Evolutionary conservation across 139 green algal species (phyloP).

Genomic region (Closterium sp.): DNA sequence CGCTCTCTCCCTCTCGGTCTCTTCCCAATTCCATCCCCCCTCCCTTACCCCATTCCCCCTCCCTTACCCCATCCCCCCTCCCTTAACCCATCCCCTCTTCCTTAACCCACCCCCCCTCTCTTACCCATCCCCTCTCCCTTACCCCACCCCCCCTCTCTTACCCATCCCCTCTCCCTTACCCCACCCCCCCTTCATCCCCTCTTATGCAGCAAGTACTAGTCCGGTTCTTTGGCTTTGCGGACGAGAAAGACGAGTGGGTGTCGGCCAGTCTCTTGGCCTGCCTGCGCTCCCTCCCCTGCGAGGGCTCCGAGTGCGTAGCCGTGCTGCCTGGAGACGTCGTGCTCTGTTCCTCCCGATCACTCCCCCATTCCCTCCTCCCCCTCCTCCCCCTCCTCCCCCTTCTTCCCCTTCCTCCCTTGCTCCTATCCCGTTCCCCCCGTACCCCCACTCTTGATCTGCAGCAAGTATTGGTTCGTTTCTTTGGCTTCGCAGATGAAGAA

Average conservation of each 20-base stretch:
- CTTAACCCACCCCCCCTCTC: no score
- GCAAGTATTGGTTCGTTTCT: constrained; percentile 43
- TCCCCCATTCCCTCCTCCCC: constrained; percentile 13
- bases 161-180: no score
- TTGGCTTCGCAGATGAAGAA: constrained; percentile 42
- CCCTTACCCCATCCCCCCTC: no score
- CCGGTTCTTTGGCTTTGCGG: background rate
- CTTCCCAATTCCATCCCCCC: constrained; percentile 1
- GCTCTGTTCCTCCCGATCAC: constrained; percentile 24
- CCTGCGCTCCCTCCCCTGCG: constrained; percentile 24
- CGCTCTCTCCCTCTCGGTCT: constrained; percentile 10
- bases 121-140: no score
- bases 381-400: no score
- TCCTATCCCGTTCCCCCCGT: background rate
- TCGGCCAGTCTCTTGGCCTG: background rate
- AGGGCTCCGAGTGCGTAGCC: constrained; percentile 36
- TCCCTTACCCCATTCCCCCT: no score
- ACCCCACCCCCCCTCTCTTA: no score
- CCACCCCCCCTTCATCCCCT: no score
- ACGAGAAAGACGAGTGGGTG: background rate
- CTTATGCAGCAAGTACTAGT: constrained; percentile 30
- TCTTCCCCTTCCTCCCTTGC: no score
- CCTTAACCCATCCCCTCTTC: no score
- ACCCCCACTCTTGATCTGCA: background rate
- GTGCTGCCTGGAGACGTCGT: constrained; percentile 40